phyloP scores from a whole-genome alignment of 768 basidiomycete genomes.

The Kwoniella europaea region DNA sequence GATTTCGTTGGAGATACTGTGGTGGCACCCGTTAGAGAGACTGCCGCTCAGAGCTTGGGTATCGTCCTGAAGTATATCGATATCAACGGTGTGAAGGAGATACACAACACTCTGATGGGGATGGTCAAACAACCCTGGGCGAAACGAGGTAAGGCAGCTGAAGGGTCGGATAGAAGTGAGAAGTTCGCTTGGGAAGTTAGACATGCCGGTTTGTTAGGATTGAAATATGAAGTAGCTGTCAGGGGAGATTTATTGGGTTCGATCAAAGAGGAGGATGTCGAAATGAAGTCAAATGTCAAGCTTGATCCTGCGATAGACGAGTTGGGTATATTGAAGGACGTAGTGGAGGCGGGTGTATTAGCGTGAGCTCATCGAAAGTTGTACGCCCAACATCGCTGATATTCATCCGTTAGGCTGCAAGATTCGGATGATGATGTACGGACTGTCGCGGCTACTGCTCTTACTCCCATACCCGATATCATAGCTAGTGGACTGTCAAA shows the following conservation, averaged over 20 bases:
- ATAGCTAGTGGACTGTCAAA: slow-evolving; percentile 74
- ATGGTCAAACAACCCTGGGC: slow-evolving; percentile 92
- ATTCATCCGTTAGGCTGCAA: slow-evolving; percentile 65
- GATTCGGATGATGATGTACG: slow-evolving; percentile 96
- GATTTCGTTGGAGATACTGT: slow-evolving; percentile 98
- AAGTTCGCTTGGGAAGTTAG: slow-evolving; percentile 91
- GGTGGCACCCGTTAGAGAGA: slow-evolving; percentile 94
- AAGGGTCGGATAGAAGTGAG: slow-evolving; percentile 39
- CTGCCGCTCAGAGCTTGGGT: slow-evolving; percentile 90
- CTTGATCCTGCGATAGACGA: slow-evolving; percentile 25
- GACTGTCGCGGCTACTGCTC: slow-evolving; percentile 87
- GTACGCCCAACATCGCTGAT: no score
- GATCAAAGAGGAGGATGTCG: slow-evolving; percentile 31
- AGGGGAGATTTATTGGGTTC: slow-evolving; percentile 73
- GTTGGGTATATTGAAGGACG: slow-evolving; percentile 68
- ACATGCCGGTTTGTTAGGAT: slow-evolving; percentile 94
- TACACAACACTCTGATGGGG: slow-evolving; percentile 80
- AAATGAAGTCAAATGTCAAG: slow-evolving; percentile 46
- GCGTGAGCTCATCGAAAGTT: slow-evolving; percentile 66
- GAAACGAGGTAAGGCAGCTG: slow-evolving; percentile 44
- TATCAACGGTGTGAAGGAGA: slow-evolving; percentile 73
- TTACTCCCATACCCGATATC: slow-evolving; percentile 81
- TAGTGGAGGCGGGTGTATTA: slow-evolving; percentile 87
- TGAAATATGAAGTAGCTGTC: slow-evolving; percentile 98
- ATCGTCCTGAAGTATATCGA: slow-evolving; percentile 88